Base-by-base conservation (phyloP, 225 moss, liverwort and hornwort species). In the Anthoceros angustus region DNA sequence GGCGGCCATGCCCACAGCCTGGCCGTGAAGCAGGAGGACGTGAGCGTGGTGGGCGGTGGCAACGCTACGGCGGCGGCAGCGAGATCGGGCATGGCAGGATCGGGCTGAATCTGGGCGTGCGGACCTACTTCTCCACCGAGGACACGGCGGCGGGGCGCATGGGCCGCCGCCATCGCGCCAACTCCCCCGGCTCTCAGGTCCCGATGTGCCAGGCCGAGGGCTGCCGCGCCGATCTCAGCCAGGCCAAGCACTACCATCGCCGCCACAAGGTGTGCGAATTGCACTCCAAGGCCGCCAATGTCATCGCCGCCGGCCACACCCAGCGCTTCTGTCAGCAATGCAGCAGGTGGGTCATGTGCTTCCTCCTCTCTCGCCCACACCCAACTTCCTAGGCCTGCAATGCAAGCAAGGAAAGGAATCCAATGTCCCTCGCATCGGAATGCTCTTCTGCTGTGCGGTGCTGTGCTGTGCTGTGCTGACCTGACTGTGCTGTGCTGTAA, bases 251-350 rank as follows among this genome's bases (percentile, higher is more conserved):
- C 21, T 94, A 94, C 67, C 94, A 94, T 75, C 87, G 90, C 42
- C 84, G 94, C 41, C 94, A 94, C 60, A 94, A 94, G 73, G 94
- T 94, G 18, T 94, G 94, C 66, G 94, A 90, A 77, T 64, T 83
- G 72, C 94, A 94, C 76, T 90, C 94, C 9, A 94, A 94, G 71
- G 84, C 86, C 23, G 70, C 87, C 38, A 86, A 81, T 49, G 90
- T 90, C 7, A 79, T 78, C 68, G 86, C 81, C 42, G 87, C 82
- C 9, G 86, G 77, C 40, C 83, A 83, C 39, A 86, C 86, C 3
- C 94, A 94, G 71, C 86, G 94, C 42, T 94, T 94, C 70, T 94
- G 94, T 65, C 94, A 94, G 75, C 94, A 94, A 69, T 94, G 94
- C 74, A 90, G 90, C 79, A 86, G 94, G 94, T 88, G 73, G 6